Percentiles rank a stretch among this genome's conserved stretches.
Conservation (phyloP, 768 basidiomycete species). For the Leccinum imitatum region DNA sequence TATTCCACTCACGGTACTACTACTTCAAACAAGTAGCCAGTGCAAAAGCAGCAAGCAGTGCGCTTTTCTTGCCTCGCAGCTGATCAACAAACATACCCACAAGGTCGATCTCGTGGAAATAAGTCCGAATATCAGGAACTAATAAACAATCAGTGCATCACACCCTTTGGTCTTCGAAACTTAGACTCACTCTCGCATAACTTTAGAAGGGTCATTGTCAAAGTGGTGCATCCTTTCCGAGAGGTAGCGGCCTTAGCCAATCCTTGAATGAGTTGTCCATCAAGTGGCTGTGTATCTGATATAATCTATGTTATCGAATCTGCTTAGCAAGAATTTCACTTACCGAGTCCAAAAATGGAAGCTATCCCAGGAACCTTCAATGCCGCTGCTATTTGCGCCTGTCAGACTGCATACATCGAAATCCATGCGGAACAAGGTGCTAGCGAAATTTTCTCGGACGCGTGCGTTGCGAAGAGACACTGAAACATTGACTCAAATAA, state of each 20-base stretch:
- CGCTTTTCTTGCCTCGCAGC: slow-evolving; percentile 12
- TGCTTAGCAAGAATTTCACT: neutral
- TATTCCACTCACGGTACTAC: slow-evolving; percentile 7
- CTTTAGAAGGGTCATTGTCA: slow-evolving; percentile 24
- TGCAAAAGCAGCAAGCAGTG: slow-evolving; percentile 23
- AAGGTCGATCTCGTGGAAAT: slow-evolving; percentile 8
- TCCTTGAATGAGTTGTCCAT: neutral
- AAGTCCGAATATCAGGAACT: slow-evolving; percentile 8
- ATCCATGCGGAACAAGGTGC: too few relatives aligned
- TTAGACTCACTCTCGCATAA: slow-evolving; percentile 19
- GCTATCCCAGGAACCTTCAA: too few relatives aligned
- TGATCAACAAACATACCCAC: slow-evolving; percentile 16
- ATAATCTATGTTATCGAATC: too few relatives aligned
- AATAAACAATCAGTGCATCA: neutral
- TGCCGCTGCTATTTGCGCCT: too few relatives aligned
- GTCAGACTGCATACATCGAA: too few relatives aligned
- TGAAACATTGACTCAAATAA: too few relatives aligned
- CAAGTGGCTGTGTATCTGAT: too few relatives aligned
- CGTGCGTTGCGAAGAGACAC: too few relatives aligned
- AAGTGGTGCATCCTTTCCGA: slow-evolving; percentile 14
- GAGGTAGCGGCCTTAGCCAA: neutral
- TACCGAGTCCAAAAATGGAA: too few relatives aligned
- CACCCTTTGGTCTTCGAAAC: neutral
- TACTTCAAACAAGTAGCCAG: slow-evolving; percentile 16
- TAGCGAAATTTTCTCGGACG: too few relatives aligned